Evolutionary conservation across 202 grass and related monocot genomes (phyloP), one percentile per base, ranked within the genome.

Genomic region (Cymbopogon flexuosus): DNA sequence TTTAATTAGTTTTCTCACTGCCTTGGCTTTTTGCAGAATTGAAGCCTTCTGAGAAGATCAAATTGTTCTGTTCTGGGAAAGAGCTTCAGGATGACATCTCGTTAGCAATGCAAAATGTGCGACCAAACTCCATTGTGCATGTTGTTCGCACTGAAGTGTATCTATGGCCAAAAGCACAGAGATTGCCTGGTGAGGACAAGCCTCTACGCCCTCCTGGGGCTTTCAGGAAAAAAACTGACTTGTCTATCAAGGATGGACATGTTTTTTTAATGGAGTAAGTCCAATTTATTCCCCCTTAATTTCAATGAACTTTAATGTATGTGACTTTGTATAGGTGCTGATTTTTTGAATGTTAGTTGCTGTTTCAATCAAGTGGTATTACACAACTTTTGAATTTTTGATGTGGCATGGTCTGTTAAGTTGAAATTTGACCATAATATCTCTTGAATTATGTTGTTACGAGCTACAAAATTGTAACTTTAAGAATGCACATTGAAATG

Each of bases 201-300:
- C 86, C 92, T 86, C 73, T 92, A 51, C 87, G 90, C 46, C 86
- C 88, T 84, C 86, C 95, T 65, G 92, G 90, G 14, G 92, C 92
- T 80, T 94, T 95, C 86, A 98, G 91, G 81, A 98, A 93, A 81
- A 98, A 93, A 91, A 76, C 85, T 33, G 95, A 98, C 41, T 84
- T 98, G 66, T 98, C 95, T 10, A 85, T 94, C 37, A 98, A 88
- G 70, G 95, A 98, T 83, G 95, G 95, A 13, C 90, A 93, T 89
- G 88, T 95, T 52, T 93, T 98, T 88, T 86, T 98, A 67, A 89
- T 98, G 86, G 95, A 98, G 95, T 98, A 93, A 94, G 95, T 86
- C 56, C 19, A 72, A 30, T 79, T 77, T 84, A 81, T 33, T 79
- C 62, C n/a, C 24, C 24, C 73, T 72, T 46, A 74, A 23, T 76